Conservation (phyloP, 2,329 filamentous ascomycete genomes). For the Didymella lethalis region DNA sequence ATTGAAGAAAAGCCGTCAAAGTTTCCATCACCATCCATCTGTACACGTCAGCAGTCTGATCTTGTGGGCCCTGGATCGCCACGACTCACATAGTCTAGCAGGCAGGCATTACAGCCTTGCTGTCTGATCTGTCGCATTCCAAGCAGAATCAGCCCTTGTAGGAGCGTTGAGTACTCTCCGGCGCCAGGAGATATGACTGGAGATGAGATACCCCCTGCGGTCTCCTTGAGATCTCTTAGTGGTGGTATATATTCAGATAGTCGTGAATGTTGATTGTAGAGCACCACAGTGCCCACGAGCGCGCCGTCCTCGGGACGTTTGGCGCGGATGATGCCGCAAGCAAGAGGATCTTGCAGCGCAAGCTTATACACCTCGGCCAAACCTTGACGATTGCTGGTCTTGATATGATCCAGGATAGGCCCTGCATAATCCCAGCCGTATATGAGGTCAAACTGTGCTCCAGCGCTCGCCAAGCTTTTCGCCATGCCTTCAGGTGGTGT, state of each 20-base stretch:
- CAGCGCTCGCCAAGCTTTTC: constrained; percentile 74
- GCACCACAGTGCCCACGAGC: constrained; percentile 80
- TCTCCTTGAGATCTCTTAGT: constrained; percentile 65
- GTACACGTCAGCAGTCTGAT: constrained; percentile 40
- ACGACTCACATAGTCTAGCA: constrained; percentile 79
- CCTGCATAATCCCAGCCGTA: constrained; percentile 80
- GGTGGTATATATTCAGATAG: constrained; percentile 75
- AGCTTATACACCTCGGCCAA: constrained; percentile 80
- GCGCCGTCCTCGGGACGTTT: constrained; percentile 72
- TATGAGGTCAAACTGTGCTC: constrained; percentile 82
- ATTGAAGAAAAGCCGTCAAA: constrained; percentile 77
- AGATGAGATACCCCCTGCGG: constrained; percentile 79
- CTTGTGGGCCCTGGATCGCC: not conserved
- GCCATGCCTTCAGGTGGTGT: constrained; percentile 77
- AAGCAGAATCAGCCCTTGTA: constrained; percentile 82
- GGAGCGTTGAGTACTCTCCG: constrained; percentile 72
- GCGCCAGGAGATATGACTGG: constrained; percentile 76
- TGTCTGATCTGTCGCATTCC: constrained; percentile 83
- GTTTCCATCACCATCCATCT: constrained; percentile 76
- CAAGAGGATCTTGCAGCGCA: constrained; percentile 73
- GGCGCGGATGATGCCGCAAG: constrained; percentile 83
- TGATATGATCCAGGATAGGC: constrained; percentile 76
- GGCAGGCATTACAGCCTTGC: constrained; percentile 74
- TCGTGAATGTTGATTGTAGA: constrained; percentile 74
- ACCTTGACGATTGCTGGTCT: constrained; percentile 76